Percentiles rank a stretch among this genome's conserved stretches.
Evolutionary conservation across 805 yeast species (phyloP).

Genomic region (Saccharomyces mikatae): DNA sequence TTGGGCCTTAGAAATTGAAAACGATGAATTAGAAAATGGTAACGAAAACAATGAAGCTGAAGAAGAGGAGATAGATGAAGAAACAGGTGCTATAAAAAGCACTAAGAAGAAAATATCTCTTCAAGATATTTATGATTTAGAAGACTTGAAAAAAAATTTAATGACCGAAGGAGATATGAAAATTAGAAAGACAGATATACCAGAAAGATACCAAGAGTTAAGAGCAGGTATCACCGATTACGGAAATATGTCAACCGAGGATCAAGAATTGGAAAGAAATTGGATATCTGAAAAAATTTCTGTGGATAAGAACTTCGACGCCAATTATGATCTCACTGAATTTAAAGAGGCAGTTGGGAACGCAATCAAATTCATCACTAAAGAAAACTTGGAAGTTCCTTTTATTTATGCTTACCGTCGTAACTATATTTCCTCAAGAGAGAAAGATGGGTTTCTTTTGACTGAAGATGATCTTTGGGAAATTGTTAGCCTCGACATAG

Average conservation of each 20-base stretch:
- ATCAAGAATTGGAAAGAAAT: conserved; percentile 59
- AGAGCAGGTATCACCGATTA: conserved; percentile 58
- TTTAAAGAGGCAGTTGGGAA: conserved; percentile 64
- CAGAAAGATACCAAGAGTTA: conserved; percentile 82
- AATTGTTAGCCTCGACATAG: conserved; percentile 76
- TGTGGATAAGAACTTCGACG: conserved; percentile 43
- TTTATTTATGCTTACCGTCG: conserved; percentile 93
- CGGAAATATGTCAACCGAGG: conserved; percentile 56
- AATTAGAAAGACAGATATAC: conserved; percentile 79
- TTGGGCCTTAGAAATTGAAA: conserved; percentile 83
- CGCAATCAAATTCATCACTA: conserved; percentile 62
- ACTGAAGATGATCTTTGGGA: conserved; percentile 89
- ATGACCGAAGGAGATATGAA: conserved; percentile 87
- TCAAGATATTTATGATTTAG: conserved; percentile 88
- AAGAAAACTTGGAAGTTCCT: conserved; percentile 83
- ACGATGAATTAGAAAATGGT: conserved; percentile 36
- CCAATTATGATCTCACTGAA: conserved; percentile 37
- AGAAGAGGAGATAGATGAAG: conserved; percentile 6
- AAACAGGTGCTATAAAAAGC: conserved; percentile 20
- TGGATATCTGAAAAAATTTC: conserved; percentile 71
- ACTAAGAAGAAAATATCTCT: conserved; percentile 39
- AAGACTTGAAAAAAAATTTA: conserved; percentile 83
- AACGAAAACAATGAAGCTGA: conserved; percentile 23
- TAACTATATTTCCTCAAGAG: conserved; percentile 55
- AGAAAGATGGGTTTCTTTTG: conserved; percentile 39